Percentiles rank a stretch among this genome's conserved stretches.
phyloP scores from a whole-genome alignment of 164 flowering plant genomes.

The Berberis thunbergii region DNA sequence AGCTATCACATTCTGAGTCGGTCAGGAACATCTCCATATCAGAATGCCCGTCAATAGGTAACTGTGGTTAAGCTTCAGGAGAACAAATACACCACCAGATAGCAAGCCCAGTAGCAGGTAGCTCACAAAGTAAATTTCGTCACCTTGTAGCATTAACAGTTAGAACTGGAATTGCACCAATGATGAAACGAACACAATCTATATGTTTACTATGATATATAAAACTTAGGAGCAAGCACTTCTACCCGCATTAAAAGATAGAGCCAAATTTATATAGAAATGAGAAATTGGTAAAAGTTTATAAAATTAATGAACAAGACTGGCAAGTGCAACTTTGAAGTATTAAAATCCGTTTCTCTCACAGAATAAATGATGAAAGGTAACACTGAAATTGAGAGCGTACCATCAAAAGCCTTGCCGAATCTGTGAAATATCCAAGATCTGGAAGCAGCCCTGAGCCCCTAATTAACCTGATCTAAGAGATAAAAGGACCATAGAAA shows the following conservation, averaged over 20 bases:
- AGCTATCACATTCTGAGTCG: slow-evolving; percentile 64
- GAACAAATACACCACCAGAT: neutral
- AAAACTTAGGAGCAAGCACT: neutral
- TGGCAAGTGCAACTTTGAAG: neutral
- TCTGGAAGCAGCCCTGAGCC: neutral
- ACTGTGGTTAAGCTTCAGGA: neutral
- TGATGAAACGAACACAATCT: no score
- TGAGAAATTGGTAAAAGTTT: neutral
- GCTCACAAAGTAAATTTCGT: neutral
- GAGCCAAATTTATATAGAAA: neutral
- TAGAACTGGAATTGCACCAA: no score
- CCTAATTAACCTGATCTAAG: slow-evolving; percentile 5
- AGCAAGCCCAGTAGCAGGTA: neutral
- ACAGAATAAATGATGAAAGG: neutral
- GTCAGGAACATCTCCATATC: slow-evolving; percentile 45
- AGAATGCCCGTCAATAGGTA: slow-evolving; percentile 12
- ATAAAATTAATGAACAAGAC: neutral
- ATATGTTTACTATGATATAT: no score
- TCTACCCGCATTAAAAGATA: neutral
- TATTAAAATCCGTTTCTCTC: neutral
- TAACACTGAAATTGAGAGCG: neutral
- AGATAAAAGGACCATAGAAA: neutral
- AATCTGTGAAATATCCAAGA: slow-evolving; percentile 6
- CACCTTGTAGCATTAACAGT: neutral
- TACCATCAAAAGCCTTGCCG: slow-evolving; percentile 8